Base-by-base conservation (phyloP, 148 eudicot genomes). In the Fagopyrum homotropicum region DNA sequence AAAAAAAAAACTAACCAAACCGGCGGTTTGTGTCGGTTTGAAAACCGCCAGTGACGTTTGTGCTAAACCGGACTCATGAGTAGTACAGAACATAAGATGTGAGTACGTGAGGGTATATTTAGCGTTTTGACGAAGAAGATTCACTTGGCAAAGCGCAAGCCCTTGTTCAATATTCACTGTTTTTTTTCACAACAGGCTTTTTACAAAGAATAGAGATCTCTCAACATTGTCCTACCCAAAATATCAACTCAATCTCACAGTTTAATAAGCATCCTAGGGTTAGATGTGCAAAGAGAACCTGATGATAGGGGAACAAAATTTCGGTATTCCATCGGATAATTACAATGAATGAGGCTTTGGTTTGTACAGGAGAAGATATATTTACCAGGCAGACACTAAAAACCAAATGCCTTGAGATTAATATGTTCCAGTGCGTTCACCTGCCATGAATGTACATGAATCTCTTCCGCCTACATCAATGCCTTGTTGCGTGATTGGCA, bases 81-180 rank as follows among this genome's bases (percentile, higher is more conserved):
- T 22, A 35, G 40, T 35, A 35, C 40, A 35, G 0, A 0, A 35
- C 2, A 35, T 35, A 35, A 35, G 40, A 35, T 35, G 40, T 35
- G 40, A 35, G 40, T 35, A 35, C 40, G 40, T 35, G 40, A 35
- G 2, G 40, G 3, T 35, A 35, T 35, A 35, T 35, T 35, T 35
- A 35, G 40, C 40, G 40, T 35, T 35, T 35, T 35, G 40, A 35
- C 3, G 40, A 35, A 35, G 40, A 35, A 35, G 40, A 35, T 35
- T 35, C 40, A 2, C 8, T 57, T 19, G 29, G 69, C 69, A 63
- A 63, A 63, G 22, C 70, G 40, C 15, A 64, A 64, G 47, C 19
- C 71, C 71, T 66, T 30, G 44, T 63, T 66, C 47, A 66, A 40
- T 43, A 66, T 66, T 66, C 71, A 66, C 71, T 35, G 14, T 66